Percentiles rank a stretch among this genome's conserved stretches.
Conservation (phyloP, 2,329 filamentous ascomycete species). For the Huntiella abstrusa region DNA sequence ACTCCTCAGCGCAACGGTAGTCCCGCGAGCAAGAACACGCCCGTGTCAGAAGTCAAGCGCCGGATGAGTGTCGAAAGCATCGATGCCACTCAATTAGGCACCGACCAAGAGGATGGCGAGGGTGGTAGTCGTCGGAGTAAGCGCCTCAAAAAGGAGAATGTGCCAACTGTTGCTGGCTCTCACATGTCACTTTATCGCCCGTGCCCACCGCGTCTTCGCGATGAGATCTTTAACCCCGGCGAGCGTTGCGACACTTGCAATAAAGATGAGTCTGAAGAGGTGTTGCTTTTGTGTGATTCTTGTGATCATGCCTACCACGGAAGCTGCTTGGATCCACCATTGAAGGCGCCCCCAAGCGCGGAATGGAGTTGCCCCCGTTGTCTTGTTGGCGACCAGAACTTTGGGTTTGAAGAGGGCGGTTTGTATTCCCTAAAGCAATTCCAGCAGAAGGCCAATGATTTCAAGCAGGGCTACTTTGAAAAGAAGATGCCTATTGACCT, state of each 20-base stretch:
- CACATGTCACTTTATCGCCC: conserved; percentile 92
- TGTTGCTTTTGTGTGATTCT: conserved; percentile 69
- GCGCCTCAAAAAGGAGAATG: conserved; percentile 62
- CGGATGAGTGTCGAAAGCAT: conserved; percentile 45
- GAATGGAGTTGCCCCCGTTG: conserved; percentile 97
- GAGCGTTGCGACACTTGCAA: conserved; percentile 76
- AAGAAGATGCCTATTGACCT: conserved; percentile 79
- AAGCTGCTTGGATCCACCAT: conserved; percentile 69
- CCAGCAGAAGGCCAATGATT: conserved; percentile 85
- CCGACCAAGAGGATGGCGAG: conserved; percentile 40
- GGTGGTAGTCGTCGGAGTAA: conserved; percentile 69
- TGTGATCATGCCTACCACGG: conserved; percentile 82
- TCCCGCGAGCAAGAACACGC: conserved; percentile 43
- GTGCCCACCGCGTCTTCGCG: conserved; percentile 47
- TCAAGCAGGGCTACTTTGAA: conserved; percentile 87
- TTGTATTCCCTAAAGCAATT: conserved; percentile 91
- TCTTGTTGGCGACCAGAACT: conserved; percentile 87
- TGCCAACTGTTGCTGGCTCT: conserved; percentile 80
- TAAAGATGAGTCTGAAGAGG: conserved; percentile 51
- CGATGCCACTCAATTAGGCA: conserved; percentile 29
- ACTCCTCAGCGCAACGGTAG: conserved; percentile 30
- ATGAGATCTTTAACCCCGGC: conserved; percentile 27
- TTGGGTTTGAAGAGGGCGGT: conserved; percentile 91
- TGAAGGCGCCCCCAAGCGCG: conserved; percentile 56
- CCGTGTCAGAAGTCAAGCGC: conserved; percentile 50